A percentile compares a stretch with the other conserved stretches of the same genome.
These are phyloP conservation scores for Arabidopsis thaliana DNA, from an alignment of 345 rosid species.

Conservation along the genomic window TAIR10.1 NC_003076.8:3918001-3918500, in stretches of 20 bases:
- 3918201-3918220: slow-evolving; percentile 23
- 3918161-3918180: not conserved
- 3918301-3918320: slow-evolving; percentile 9
- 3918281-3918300: slow-evolving; percentile 36
- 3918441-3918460: slow-evolving; percentile 17
- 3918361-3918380: slow-evolving; percentile 1
- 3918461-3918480: slow-evolving; percentile 22
- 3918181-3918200: slow-evolving; percentile 3
- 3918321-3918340: not conserved
- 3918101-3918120: slow-evolving; percentile 34
- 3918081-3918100: slow-evolving; percentile 62
- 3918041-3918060: slow-evolving; percentile 76
- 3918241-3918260: not conserved
- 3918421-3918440: not conserved
- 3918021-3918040: slow-evolving; percentile 64
- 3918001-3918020: slow-evolving; percentile 61
- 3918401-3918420: slow-evolving; percentile 15
- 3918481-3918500: slow-evolving; percentile 30
- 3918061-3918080: slow-evolving; percentile 67
- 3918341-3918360: slow-evolving; percentile 10
- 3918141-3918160: slow-evolving; percentile 16
- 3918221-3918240: slow-evolving; percentile 16
- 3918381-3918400: not conserved
- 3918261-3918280: not conserved
- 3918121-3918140: slow-evolving; percentile 15